A percentile compares a stretch with the other conserved stretches of the same genome.
These are phyloP conservation scores for Ostreobium quekettii DNA, from an alignment of 139 green algal genomes.

Conservation along the genomic window DNA sequence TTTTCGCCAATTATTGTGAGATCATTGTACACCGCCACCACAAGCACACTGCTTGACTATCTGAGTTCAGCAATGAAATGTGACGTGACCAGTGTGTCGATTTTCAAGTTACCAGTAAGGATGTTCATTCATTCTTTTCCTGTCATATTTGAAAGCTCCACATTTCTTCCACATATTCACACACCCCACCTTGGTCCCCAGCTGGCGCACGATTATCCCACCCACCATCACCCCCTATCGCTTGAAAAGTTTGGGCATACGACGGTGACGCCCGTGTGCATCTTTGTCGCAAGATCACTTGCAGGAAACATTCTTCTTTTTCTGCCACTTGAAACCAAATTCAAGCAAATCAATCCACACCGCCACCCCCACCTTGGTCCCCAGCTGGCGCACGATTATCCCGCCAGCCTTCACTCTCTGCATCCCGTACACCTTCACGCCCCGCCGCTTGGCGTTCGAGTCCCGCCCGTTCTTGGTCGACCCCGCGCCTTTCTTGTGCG, in stretches of 20 bases:
- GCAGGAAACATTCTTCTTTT: slow-evolving; percentile 10
- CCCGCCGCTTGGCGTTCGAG: slow-evolving; percentile 76
- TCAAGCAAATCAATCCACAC: neutral
- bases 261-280: neutral
- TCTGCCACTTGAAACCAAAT: slow-evolving; percentile 1
- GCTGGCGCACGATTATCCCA: slow-evolving; percentile 92
- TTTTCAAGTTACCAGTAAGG: no score
- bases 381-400: slow-evolving; percentile 93
- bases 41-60: no score
- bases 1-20: no score
- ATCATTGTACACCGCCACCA: no score
- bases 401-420: slow-evolving; percentile 84
- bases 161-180: neutral
- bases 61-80: no score
- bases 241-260: slow-evolving; percentile 78
- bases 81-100: no score
- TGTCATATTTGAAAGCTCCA: no score
- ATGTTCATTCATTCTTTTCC: no score
- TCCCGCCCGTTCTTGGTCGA: slow-evolving; percentile 97
- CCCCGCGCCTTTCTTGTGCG: slow-evolving; percentile 82
- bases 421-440: slow-evolving; percentile 93
- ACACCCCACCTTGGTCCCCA: slow-evolving; percentile 66
- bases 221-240: slow-evolving; percentile 85
- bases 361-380: slow-evolving; percentile 58
- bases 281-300: slow-evolving; percentile 3